A percentile compares a stretch with the other conserved stretches of the same genome.
These are phyloP conservation scores for Evansstolkia leycettana DNA, from an alignment of 495 filamentous ascomycete genomes.

Conservation along the genomic window DNA sequence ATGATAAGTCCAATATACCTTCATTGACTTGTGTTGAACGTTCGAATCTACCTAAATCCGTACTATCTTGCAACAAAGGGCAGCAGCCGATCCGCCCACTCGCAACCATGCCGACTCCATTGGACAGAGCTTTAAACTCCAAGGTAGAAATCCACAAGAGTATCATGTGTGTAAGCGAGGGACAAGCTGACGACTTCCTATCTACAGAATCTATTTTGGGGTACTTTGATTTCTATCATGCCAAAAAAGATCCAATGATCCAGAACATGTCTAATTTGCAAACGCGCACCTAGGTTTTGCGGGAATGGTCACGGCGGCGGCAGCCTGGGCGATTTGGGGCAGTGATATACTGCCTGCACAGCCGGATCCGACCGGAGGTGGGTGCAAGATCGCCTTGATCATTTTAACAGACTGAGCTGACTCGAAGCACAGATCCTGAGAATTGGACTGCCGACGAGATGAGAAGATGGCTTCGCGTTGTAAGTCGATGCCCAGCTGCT, in stretches of 20 bases:
- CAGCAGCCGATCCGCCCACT: no score
- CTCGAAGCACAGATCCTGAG: slow-evolving; percentile 40
- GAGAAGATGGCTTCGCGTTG: slow-evolving; percentile 60
- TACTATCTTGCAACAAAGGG: no score
- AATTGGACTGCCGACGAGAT: slow-evolving; percentile 64
- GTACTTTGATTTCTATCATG: slow-evolving; percentile 20
- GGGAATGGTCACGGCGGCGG: slow-evolving; percentile 71
- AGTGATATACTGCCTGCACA: slow-evolving; percentile 63
- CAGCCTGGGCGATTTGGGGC: slow-evolving; percentile 76
- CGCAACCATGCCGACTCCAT: slow-evolving; percentile 44
- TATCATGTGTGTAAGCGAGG: no score
- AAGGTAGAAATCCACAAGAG: slow-evolving; percentile 55
- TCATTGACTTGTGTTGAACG: no score
- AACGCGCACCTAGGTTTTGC: slow-evolving; percentile 42
- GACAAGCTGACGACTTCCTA: slow-evolving; percentile 7
- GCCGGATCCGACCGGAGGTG: slow-evolving; percentile 65
- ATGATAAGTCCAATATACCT: no score
- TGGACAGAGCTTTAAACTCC: slow-evolving; percentile 69
- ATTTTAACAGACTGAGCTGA: slow-evolving; percentile 4
- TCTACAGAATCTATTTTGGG: slow-evolving; percentile 42
- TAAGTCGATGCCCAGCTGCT: slow-evolving; percentile 30
- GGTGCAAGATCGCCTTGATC: slow-evolving; percentile 3
- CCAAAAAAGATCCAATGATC: no score
- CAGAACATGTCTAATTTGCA: slow-evolving; percentile 1
- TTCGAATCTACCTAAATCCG: no score